phyloP scores from a whole-genome alignment of 176 grass and related monocot genomes.

The Phoenix dactylifera region DNA sequence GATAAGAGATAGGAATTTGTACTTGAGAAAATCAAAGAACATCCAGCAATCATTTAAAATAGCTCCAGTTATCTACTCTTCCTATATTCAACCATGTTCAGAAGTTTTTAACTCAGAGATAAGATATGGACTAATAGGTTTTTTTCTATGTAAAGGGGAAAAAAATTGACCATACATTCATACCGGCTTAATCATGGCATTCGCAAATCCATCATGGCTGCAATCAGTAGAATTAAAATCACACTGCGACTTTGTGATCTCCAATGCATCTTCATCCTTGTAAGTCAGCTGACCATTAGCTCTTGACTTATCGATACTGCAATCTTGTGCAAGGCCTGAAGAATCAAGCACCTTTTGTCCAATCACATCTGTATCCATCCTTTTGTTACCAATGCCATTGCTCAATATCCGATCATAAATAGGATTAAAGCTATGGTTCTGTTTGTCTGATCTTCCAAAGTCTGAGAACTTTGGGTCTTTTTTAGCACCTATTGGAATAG shows the following conservation, averaged over 20 bases:
- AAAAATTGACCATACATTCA: conserved; percentile 2
- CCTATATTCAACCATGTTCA: too few species aligned
- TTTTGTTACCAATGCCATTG: not conserved
- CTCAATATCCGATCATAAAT: conserved; percentile 8
- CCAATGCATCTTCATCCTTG: conserved; percentile 21
- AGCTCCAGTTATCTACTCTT: too few species aligned
- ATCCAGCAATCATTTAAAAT: too few species aligned
- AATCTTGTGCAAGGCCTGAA: conserved; percentile 1
- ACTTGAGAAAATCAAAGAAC: too few species aligned
- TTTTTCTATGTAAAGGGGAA: not conserved
- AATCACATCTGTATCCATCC: too few species aligned
- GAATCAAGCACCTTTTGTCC: not conserved
- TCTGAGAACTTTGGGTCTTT: conserved; percentile 6
- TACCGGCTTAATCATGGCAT: conserved; percentile 10
- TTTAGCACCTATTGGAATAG: not conserved
- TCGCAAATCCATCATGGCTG: not conserved
- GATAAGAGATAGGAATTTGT: too few species aligned
- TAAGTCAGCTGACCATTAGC: not conserved
- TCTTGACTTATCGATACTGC: not conserved
- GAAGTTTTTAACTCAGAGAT: too few species aligned
- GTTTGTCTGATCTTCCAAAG: conserved; percentile 9
- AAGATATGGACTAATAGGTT: too few species aligned
- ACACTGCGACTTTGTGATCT: conserved; percentile 29
- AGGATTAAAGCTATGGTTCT: conserved; percentile 2
- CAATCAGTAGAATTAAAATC: conserved; percentile 21